Conservation (phyloP, 2,329 filamentous ascomycete species). For the Pochonia chlamydosporia region DNA sequence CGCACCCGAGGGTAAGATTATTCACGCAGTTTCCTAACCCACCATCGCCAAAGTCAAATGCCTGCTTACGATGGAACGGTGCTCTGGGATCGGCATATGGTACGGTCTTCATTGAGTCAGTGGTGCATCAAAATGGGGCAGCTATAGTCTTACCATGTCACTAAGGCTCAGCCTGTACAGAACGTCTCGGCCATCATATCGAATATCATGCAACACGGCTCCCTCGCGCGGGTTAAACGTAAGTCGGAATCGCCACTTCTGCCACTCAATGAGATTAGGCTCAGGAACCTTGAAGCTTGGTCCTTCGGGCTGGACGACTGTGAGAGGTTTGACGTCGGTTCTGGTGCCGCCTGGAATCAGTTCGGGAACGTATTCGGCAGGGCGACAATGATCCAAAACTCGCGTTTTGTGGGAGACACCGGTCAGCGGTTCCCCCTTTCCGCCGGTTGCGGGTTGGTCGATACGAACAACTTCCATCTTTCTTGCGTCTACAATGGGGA, state of each 20-base stretch:
- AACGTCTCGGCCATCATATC: slow-evolving; percentile 59
- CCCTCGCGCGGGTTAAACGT: slow-evolving; percentile 67
- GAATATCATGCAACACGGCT: slow-evolving; percentile 61
- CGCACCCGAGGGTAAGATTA: slow-evolving; percentile 58
- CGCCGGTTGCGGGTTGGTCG: slow-evolving; percentile 28
- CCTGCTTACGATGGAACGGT: slow-evolving; percentile 52
- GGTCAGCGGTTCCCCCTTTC: slow-evolving; percentile 18
- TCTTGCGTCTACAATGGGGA: slow-evolving; percentile 17
- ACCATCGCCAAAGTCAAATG: slow-evolving; percentile 63
- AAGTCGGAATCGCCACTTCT: slow-evolving; percentile 64
- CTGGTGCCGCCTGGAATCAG: slow-evolving; percentile 34
- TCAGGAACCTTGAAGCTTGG: slow-evolving; percentile 22
- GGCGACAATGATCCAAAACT: slow-evolving; percentile 23
- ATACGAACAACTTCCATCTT: slow-evolving; percentile 26
- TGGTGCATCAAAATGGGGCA: no score
- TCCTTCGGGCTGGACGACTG: slow-evolving; percentile 33
- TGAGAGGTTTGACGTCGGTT: slow-evolving; percentile 53
- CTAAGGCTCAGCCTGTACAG: slow-evolving; percentile 50
- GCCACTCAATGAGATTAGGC: slow-evolving; percentile 40
- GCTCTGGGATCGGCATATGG: slow-evolving; percentile 51
- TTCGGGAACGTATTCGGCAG: slow-evolving; percentile 35
- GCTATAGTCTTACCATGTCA: slow-evolving; percentile 53
- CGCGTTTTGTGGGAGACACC: slow-evolving; percentile 12
- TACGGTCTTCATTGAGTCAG: slow-evolving; percentile 29
- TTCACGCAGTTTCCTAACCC: slow-evolving; percentile 60